These are phyloP conservation scores for Cadophora luteo-olivacea DNA, from an alignment of 2,329 filamentous ascomycete genomes.

Conservation along the genomic window DNA sequence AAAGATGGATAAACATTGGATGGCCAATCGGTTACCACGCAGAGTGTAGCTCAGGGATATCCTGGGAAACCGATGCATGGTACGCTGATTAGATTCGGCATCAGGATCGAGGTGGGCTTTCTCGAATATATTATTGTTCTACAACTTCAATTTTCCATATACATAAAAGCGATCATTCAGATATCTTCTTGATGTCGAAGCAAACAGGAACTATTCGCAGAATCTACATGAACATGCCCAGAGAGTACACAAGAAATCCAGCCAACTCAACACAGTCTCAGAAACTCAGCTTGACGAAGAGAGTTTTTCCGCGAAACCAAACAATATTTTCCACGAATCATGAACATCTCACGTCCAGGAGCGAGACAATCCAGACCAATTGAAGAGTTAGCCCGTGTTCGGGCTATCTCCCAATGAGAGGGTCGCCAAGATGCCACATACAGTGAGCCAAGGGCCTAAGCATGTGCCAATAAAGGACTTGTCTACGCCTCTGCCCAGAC, in stretches of 20 bases:
- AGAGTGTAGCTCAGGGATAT: background rate
- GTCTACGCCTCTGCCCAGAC: background rate
- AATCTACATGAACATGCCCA: background rate
- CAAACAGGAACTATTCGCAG: background rate
- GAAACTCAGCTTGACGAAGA: background rate
- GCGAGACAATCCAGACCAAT: background rate
- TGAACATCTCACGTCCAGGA: background rate
- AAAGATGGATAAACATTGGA: too few species aligned
- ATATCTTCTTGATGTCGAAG: background rate
- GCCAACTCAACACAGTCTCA: background rate
- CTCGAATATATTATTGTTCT: background rate
- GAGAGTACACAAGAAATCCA: background rate
- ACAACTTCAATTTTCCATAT: background rate
- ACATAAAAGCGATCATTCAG: background rate
- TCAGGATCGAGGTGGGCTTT: background rate
- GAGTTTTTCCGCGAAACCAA: background rate
- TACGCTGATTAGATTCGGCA: background rate
- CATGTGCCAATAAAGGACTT: background rate
- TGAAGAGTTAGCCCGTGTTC: background rate
- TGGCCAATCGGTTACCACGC: slow-evolving; percentile 9
- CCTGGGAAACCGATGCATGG: background rate
- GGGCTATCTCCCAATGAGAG: background rate
- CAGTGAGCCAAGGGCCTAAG: background rate
- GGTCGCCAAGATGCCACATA: background rate
- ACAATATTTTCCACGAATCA: slow-evolving; percentile 10